Conservation (phyloP, 768 basidiomycete genomes). For the Pisolithus marmoratus region DNA sequence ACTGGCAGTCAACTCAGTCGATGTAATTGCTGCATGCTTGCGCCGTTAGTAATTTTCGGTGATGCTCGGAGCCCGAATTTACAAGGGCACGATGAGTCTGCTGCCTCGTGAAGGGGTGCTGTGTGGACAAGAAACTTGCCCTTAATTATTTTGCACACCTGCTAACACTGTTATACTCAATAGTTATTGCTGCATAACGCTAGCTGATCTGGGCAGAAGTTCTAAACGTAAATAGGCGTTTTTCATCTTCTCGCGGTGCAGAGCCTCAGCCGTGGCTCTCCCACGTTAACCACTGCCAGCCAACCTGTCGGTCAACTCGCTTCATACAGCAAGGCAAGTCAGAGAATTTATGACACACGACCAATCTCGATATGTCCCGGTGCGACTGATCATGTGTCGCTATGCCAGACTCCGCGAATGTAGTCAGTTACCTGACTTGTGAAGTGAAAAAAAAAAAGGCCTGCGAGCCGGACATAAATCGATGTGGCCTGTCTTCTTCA, state of each 20-base stretch:
- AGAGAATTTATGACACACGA: slow-evolving; percentile 6
- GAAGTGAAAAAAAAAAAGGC: too few species aligned
- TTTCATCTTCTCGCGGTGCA: slow-evolving; percentile 1
- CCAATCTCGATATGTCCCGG: slow-evolving; percentile 8
- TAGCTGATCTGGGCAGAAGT: not conserved
- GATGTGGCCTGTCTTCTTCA: slow-evolving; percentile 6
- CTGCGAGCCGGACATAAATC: slow-evolving; percentile 14
- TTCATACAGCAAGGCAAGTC: not conserved
- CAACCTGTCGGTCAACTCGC: not conserved
- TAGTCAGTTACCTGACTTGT: too few species aligned
- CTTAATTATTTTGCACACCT: slow-evolving; percentile 8
- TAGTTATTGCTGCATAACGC: slow-evolving; percentile 7
- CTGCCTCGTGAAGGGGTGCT: slow-evolving; percentile 7
- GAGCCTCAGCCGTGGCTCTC: slow-evolving; percentile 10
- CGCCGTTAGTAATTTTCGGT: not conserved
- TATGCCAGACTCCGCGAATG: slow-evolving; percentile 18
- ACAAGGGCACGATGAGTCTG: slow-evolving; percentile 1
- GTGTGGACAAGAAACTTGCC: slow-evolving; percentile 6
- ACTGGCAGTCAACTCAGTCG: not conserved
- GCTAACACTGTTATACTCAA: slow-evolving; percentile 4
- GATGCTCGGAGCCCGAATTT: not conserved
- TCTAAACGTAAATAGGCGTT: slow-evolving; percentile 23
- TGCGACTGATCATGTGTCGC: slow-evolving; percentile 6
- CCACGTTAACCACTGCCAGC: not conserved
- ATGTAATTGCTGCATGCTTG: not conserved